A percentile compares a stretch with the other conserved stretches of the same genome.
Evolutionary conservation across 352 stramenopile species (phyloP).

Genomic region (Phytophthora litchii): DNA sequence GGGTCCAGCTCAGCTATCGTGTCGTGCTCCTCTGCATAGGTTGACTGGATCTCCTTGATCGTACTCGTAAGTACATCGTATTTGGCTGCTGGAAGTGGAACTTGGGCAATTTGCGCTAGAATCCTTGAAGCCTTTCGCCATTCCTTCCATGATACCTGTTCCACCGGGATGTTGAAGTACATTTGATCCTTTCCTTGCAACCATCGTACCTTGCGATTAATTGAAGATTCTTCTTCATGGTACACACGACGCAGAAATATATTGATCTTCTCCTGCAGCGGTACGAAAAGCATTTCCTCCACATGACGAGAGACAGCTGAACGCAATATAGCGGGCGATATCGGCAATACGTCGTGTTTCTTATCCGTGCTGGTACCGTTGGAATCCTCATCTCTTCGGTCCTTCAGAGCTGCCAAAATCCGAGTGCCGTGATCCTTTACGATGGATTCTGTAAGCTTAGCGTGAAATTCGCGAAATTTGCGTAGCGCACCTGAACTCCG

Average conservation of each 20-base stretch:
- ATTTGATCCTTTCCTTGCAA: conserved; percentile 91
- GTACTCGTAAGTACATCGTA: conserved; percentile 81
- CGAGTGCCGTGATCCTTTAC: conserved; percentile 65
- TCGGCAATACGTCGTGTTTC: conserved; percentile 30
- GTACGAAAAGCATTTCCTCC: conserved; percentile 79
- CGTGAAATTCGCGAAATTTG: conserved; percentile 70
- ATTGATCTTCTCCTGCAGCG: conserved; percentile 69
- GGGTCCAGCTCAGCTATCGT: conserved; percentile 51
- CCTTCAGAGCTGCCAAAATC: conserved; percentile 64
- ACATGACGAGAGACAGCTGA: conserved; percentile 77
- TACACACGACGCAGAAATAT: conserved; percentile 61
- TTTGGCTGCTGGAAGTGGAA: conserved; percentile 69
- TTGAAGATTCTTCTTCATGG: conserved; percentile 74
- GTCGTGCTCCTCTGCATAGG: conserved; percentile 78
- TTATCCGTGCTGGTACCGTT: conserved; percentile 26
- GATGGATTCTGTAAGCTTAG: conserved; percentile 61
- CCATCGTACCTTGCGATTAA: conserved; percentile 89
- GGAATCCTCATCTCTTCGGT: conserved; percentile 38
- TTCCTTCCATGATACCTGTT: conserved; percentile 86
- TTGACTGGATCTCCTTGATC: conserved; percentile 78
- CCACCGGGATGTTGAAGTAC: conserved; percentile 87
- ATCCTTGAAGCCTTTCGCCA: conserved; percentile 80
- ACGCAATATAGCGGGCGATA: conserved; percentile 62
- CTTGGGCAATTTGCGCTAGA: conserved; percentile 61
- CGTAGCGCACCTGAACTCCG: conserved; percentile 48